Evolutionary conservation across 2,329 filamentous ascomycete genomes (phyloP).

Genomic region (Xylaria sp.): DNA sequence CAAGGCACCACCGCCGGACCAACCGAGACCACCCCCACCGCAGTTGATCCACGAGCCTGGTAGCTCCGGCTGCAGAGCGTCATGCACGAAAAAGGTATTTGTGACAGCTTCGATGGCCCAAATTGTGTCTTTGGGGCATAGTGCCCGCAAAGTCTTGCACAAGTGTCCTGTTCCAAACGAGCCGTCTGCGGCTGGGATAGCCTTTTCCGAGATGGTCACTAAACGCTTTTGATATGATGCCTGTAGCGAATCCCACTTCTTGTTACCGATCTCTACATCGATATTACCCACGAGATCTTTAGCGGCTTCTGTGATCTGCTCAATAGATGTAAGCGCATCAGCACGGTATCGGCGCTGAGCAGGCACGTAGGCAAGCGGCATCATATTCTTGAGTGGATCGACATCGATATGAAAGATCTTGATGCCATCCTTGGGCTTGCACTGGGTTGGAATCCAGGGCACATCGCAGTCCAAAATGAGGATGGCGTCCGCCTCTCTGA

Average conservation of each 20-base stretch:
- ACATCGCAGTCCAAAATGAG: conserved; percentile 90
- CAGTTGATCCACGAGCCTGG: conserved; percentile 64
- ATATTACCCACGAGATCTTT: conserved; percentile 56
- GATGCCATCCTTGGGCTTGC: conserved; percentile 62
- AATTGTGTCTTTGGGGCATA: conserved; percentile 66
- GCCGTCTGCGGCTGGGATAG: conserved; percentile 69
- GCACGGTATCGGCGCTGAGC: conserved; percentile 73
- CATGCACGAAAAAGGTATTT: conserved; percentile 71
- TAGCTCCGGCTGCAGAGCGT: conserved; percentile 71
- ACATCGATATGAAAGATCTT: conserved; percentile 72
- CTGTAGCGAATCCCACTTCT: conserved; percentile 65
- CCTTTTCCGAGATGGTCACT: conserved; percentile 65
- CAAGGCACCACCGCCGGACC: conserved; percentile 62
- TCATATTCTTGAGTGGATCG: conserved; percentile 75
- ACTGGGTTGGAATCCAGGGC: conserved; percentile 88
- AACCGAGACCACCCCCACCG: conserved; percentile 63
- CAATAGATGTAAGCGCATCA: conserved; percentile 71
- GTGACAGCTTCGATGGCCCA: conserved; percentile 81
- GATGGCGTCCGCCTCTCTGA: conserved; percentile 83
- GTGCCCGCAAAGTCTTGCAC: conserved; percentile 49
- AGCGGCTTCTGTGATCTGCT: conserved; percentile 71
- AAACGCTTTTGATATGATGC: conserved; percentile 68
- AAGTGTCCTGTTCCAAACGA: conserved; percentile 66
- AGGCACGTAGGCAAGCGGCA: conserved; percentile 77
- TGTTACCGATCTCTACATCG: conserved; percentile 48